phyloP scores from a whole-genome alignment of 2,329 filamentous ascomycete species.

The Penicillium sclerotigenum region DNA sequence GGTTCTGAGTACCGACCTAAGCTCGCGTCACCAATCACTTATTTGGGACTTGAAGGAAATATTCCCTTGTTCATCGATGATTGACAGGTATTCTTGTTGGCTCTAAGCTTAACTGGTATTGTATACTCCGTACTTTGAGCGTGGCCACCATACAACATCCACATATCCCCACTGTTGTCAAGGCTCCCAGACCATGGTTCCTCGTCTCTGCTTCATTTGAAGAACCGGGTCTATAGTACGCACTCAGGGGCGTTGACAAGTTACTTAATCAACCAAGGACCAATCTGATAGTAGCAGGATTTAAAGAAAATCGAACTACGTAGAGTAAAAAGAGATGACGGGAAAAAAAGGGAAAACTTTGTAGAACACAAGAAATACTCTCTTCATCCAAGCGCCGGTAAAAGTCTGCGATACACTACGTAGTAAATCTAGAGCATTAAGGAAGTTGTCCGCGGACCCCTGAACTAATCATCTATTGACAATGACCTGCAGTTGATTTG shows the following conservation, averaged over 20 bases:
- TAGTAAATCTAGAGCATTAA: not conserved
- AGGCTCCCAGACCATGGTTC: slow-evolving; percentile 29
- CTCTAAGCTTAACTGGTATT: slow-evolving; percentile 15
- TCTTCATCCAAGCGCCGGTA: not conserved
- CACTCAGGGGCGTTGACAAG: slow-evolving; percentile 23
- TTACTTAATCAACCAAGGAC: slow-evolving; percentile 12
- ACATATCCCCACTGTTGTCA: slow-evolving; percentile 24
- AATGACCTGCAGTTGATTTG: slow-evolving; percentile 24
- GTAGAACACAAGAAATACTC: not conserved
- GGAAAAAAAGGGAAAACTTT: not conserved
- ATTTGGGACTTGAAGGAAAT: slow-evolving; percentile 9
- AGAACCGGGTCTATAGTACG: slow-evolving; percentile 26
- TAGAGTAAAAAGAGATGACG: not conserved
- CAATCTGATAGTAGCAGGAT: not conserved
- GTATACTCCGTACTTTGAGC: not conserved
- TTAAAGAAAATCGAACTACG: not conserved
- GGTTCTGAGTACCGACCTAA: slow-evolving; percentile 20
- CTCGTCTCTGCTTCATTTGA: slow-evolving; percentile 22
- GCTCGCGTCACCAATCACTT: slow-evolving; percentile 23
- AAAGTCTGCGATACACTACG: not conserved
- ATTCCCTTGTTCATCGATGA: slow-evolving; percentile 29
- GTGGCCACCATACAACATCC: slow-evolving; percentile 15
- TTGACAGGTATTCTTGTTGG: slow-evolving; percentile 21
- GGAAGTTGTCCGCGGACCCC: slow-evolving; percentile 19
- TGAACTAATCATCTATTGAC: slow-evolving; percentile 22